phyloP scores from a whole-genome alignment of 2,329 filamentous ascomycete species.

The Botrytis fragariae region DNA sequence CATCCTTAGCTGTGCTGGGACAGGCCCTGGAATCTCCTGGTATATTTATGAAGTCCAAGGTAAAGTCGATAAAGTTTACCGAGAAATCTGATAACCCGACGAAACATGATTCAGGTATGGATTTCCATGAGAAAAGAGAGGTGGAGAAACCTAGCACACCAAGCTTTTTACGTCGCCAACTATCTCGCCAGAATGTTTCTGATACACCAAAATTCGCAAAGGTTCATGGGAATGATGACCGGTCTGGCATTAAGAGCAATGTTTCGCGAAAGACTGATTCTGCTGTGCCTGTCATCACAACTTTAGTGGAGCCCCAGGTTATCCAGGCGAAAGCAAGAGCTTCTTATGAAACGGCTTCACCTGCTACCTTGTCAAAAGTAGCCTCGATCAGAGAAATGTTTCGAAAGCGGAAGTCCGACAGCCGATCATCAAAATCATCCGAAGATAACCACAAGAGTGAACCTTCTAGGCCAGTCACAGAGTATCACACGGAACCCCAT shows the following conservation, averaged over 20 bases:
- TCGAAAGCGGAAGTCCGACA: slow-evolving; percentile 12
- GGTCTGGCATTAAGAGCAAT: neutral
- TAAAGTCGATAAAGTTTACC: neutral
- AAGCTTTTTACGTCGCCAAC: neutral
- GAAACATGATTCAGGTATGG: slow-evolving; percentile 17
- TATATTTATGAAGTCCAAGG: neutral
- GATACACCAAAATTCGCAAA: neutral
- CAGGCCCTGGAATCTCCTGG: slow-evolving; percentile 21
- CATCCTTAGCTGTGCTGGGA: slow-evolving; percentile 27
- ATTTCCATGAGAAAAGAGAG: slow-evolving; percentile 4
- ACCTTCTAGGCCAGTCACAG: neutral
- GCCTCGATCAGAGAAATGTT: slow-evolving; percentile 19
- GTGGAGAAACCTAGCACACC: neutral
- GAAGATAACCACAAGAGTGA: slow-evolving; percentile 7
- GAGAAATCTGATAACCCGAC: neutral
- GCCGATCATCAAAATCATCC: slow-evolving; percentile 6
- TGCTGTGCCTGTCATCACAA: neutral
- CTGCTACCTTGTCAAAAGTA: slow-evolving; percentile 16
- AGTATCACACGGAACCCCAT: neutral
- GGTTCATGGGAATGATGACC: neutral
- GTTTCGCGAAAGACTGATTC: neutral
- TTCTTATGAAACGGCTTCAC: neutral
- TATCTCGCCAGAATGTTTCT: neutral
- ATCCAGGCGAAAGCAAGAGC: neutral
- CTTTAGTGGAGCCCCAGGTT: neutral